Evolutionary conservation across 2,329 filamentous ascomycete genomes (phyloP).

Genomic region (Fusarium verticillioides): DNA sequence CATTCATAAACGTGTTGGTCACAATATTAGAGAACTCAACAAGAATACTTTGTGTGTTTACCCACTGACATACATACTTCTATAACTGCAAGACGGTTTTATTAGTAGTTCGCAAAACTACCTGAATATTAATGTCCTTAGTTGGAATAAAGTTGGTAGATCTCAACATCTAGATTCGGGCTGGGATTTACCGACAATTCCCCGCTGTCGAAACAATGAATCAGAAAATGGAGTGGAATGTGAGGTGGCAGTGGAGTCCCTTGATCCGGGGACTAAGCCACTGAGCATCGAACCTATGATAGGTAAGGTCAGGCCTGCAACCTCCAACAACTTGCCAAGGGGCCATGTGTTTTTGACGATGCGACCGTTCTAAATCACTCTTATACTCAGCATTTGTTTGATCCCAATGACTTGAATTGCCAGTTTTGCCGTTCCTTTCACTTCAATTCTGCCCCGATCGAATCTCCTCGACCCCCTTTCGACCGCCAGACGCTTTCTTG

Average conservation of each 20-base stretch:
- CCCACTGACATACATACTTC: background rate
- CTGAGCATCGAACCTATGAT: slow-evolving; percentile 38
- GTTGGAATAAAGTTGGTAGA: background rate
- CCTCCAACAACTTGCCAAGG: slow-evolving; percentile 43
- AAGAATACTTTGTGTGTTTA: background rate
- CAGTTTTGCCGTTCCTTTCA: slow-evolving; percentile 35
- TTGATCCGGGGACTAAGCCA: slow-evolving; percentile 40
- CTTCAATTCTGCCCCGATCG: slow-evolving; percentile 23
- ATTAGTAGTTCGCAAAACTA: background rate
- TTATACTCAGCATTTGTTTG: slow-evolving; percentile 36
- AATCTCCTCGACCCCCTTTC: slow-evolving; percentile 27
- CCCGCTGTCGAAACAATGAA: slow-evolving; percentile 35
- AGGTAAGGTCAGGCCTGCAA: slow-evolving; percentile 26
- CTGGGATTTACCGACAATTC: slow-evolving; percentile 41
- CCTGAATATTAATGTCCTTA: background rate
- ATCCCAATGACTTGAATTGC: slow-evolving; percentile 43
- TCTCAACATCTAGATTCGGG: background rate
- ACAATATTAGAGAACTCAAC: slow-evolving; percentile 2
- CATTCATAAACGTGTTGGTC: slow-evolving; percentile 5
- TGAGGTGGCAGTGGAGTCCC: slow-evolving; percentile 26
- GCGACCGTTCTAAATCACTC: slow-evolving; percentile 40
- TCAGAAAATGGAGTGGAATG: slow-evolving; percentile 33
- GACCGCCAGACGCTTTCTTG: slow-evolving; percentile 33
- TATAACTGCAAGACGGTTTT: background rate
- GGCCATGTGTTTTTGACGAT: slow-evolving; percentile 45